These are phyloP conservation scores for Infundibulicybe gibba DNA, from an alignment of 768 basidiomycete genomes.

Conservation along the genomic window DNA sequence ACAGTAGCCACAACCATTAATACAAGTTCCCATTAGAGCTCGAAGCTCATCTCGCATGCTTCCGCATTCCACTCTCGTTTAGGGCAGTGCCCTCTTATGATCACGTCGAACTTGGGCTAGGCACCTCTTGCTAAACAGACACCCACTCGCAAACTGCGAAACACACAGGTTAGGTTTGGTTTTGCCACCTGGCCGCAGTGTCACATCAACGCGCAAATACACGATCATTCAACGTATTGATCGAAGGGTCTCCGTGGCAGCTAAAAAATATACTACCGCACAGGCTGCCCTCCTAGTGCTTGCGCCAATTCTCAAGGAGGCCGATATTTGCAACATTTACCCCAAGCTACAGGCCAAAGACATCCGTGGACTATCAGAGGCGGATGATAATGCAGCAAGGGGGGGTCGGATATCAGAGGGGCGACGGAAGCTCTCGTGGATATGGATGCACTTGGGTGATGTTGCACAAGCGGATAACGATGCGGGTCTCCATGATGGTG, in stretches of 20 bases:
- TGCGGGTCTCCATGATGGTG: conserved; percentile 1
- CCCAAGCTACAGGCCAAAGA: no score
- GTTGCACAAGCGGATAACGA: not conserved
- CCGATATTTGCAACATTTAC: not conserved
- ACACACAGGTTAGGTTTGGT: no score
- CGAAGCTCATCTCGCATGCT: no score
- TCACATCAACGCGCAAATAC: no score
- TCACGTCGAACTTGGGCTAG: no score
- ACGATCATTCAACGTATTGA: not conserved
- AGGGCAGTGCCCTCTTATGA: no score
- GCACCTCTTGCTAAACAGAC: no score
- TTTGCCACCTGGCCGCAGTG: no score
- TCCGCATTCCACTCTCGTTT: no score
- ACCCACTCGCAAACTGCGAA: no score
- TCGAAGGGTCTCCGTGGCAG: not conserved
- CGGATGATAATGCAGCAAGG: not conserved
- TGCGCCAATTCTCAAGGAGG: not conserved
- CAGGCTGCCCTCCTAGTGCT: not conserved
- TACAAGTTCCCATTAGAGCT: no score
- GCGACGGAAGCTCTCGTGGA: not conserved
- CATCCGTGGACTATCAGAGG: not conserved
- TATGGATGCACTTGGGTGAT: not conserved
- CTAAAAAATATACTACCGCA: not conserved
- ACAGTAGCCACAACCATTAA: no score
- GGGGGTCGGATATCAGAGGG: not conserved